These are phyloP conservation scores for Striga asiatica DNA, from an alignment of 257 asterid species.

Conservation along the genomic window DNA sequence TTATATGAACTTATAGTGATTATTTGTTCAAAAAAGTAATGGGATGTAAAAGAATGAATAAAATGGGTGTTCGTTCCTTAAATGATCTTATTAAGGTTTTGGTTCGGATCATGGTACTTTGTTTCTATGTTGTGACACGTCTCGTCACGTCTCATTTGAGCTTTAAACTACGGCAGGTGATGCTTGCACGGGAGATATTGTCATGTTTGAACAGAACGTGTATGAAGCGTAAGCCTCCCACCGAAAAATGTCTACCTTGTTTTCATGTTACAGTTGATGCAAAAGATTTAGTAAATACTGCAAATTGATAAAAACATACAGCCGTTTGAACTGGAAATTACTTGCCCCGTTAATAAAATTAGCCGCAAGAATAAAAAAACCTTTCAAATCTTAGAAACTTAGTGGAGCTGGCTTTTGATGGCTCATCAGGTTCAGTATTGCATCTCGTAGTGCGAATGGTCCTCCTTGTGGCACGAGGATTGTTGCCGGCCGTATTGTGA, in stretches of 20 bases:
- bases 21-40: not conserved
- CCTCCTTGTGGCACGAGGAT: slow-evolving; percentile 66
- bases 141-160: not conserved
- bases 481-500: slow-evolving; percentile 75
- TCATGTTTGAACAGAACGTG: slow-evolving; percentile 80
- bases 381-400: not conserved
- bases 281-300: not conserved
- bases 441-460: slow-evolving; percentile 67
- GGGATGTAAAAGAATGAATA: too few species aligned
- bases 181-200: slow-evolving; percentile 78
- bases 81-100: not conserved
- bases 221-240: slow-evolving; percentile 65
- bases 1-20: not conserved
- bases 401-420: slow-evolving; percentile 8
- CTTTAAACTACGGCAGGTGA: slow-evolving; percentile 48
- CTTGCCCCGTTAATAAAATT: not conserved
- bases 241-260: too few species aligned
- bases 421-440: slow-evolving; percentile 55
- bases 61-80: not conserved
- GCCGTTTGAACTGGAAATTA: not conserved
- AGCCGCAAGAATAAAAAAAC: not conserved
- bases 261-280: not conserved
- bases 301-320: not conserved
- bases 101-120: not conserved
- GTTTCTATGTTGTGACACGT: not conserved